Base-by-base conservation (phyloP, 2,329 filamentous ascomycete genomes). In the Fonsecaea pugnacius region DNA sequence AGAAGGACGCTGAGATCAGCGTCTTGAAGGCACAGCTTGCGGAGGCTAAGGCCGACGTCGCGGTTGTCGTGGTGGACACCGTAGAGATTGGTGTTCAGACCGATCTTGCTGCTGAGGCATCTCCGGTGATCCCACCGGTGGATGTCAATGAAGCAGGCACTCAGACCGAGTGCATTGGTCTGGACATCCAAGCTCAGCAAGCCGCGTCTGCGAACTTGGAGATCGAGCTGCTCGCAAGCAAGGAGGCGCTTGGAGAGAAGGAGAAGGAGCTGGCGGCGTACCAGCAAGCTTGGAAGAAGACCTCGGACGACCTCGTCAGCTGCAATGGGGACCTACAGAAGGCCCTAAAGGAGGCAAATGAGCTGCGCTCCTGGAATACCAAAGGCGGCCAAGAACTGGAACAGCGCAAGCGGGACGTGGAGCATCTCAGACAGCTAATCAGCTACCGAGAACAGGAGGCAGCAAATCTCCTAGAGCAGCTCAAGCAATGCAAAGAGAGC, bases 1-100 rank as follows among this genome's bases (percentile, higher is more conserved):
- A n/a, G 30, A 57, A 43, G 21, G 54, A 40, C 35, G 54, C 38
- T 30, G 38, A 57, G 27, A 46, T 40, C 54, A 57, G 24, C 54
- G 35, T n/a, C 32, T 10, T 38, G 35, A 57, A 57, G 27, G n/a
- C 35, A 43, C 18, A 57, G 33, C 18, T 57, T 10, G 35, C 54
- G 24, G 38, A 30, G 43, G 43, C 43, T 12, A 4, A 24, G 21
- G 43, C 18, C 43, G 2, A 27, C 18, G 43, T 8, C 43, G 43
- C 43, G 43, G 43, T 48, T 10, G 43, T 48, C 9, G 43, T 48
- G 18, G 43, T 24, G 21, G 43, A 24, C 43, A 48, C 43, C 43
- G 43, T 18, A 48, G 43, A 48, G 43, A 48, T 48, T 10, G 33
- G 32, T n/a, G 54, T 46, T 12, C 33, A 58, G 54, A 46, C 54